Evolutionary conservation across 192 early-diverging fungal genomes (phyloP).

Genomic region (Lobosporangium transversale): DNA sequence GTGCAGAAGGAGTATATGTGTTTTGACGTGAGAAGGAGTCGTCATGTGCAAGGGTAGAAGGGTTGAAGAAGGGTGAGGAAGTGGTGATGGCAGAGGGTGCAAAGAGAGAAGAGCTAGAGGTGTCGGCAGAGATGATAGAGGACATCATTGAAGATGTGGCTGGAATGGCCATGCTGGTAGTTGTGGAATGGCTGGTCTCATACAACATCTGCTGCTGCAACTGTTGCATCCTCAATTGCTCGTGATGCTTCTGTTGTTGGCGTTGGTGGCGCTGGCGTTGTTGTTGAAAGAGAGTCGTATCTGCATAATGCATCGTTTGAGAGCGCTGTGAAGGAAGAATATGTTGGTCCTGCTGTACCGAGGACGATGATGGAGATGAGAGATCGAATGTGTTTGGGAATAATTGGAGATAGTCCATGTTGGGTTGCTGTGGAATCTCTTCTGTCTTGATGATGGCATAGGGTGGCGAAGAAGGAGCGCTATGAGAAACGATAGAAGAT

Average conservation of each 20-base stretch:
- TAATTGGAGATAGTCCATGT: slow-evolving; percentile 31
- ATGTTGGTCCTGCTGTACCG: slow-evolving; percentile 2
- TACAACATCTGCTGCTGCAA: slow-evolving; percentile 36
- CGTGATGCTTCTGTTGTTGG: slow-evolving; percentile 37
- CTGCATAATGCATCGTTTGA: slow-evolving; percentile 18
- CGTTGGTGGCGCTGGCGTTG: slow-evolving; percentile 31
- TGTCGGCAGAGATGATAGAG: background rate
- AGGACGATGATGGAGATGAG: background rate
- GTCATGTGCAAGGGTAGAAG: background rate
- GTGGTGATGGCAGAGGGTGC: slow-evolving; percentile 12
- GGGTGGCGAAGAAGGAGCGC: slow-evolving; percentile 34
- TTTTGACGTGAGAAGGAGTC: background rate
- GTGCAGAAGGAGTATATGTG: slow-evolving; percentile 20
- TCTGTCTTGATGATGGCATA: slow-evolving; percentile 43
- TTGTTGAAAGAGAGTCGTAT: slow-evolving; percentile 35
- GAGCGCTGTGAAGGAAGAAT: slow-evolving; percentile 29
- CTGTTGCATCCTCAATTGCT: slow-evolving; percentile 28
- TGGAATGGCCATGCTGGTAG: slow-evolving; percentile 28
- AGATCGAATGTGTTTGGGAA: slow-evolving; percentile 31
- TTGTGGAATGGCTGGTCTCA: slow-evolving; percentile 14
- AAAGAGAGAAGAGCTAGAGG: slow-evolving; percentile 2
- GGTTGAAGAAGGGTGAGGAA: slow-evolving; percentile 26
- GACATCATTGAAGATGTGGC: slow-evolving; percentile 14
- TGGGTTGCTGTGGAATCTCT: slow-evolving; percentile 17
- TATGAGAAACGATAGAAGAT: slow-evolving; percentile 13